These are phyloP conservation scores for Phytophthora sojae DNA, from an alignment of 352 stramenopile genomes.

Conservation along the genomic window DNA sequence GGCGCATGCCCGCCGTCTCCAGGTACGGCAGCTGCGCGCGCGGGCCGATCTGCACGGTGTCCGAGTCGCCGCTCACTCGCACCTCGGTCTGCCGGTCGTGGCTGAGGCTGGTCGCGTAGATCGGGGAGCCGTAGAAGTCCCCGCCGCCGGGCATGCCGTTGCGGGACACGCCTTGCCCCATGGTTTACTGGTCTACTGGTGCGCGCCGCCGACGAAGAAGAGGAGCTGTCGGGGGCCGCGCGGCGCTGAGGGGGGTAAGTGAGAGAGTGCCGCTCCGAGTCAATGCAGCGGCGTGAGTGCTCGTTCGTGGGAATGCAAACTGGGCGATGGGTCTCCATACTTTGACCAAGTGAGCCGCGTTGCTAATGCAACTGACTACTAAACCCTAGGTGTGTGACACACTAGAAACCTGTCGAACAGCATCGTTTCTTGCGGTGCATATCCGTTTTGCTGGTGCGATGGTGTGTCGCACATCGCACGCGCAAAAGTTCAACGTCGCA, in stretches of 20 bases:
- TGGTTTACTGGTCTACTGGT: slow-evolving; percentile 21
- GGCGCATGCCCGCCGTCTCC: slow-evolving; percentile 61
- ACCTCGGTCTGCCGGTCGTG: slow-evolving; percentile 89
- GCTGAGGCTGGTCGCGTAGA: slow-evolving; percentile 87
- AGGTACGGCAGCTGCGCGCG: slow-evolving; percentile 74
- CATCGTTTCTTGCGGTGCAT: background rate
- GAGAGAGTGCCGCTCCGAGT: slow-evolving; percentile 4
- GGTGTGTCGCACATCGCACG: slow-evolving; percentile 2
- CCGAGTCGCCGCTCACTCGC: slow-evolving; percentile 60
- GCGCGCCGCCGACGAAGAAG: background rate
- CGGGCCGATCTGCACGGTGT: slow-evolving; percentile 78
- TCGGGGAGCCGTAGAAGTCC: slow-evolving; percentile 85
- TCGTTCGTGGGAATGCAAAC: slow-evolving; percentile 34
- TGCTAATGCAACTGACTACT: slow-evolving; percentile 41
- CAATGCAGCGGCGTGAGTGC: slow-evolving; percentile 6
- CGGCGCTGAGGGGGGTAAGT: background rate
- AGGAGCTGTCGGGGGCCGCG: background rate
- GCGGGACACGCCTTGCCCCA: slow-evolving; percentile 71
- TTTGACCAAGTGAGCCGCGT: slow-evolving; percentile 38
- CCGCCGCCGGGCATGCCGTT: slow-evolving; percentile 67
- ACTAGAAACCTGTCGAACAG: background rate
- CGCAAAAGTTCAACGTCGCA: slow-evolving; percentile 36
- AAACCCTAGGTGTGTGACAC: slow-evolving; percentile 8
- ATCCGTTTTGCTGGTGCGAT: background rate
- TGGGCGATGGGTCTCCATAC: slow-evolving; percentile 22